These are phyloP conservation scores for Metschnikowia aberdeeniae DNA, from an alignment of 805 yeast genomes.

Conservation along the genomic window DNA sequence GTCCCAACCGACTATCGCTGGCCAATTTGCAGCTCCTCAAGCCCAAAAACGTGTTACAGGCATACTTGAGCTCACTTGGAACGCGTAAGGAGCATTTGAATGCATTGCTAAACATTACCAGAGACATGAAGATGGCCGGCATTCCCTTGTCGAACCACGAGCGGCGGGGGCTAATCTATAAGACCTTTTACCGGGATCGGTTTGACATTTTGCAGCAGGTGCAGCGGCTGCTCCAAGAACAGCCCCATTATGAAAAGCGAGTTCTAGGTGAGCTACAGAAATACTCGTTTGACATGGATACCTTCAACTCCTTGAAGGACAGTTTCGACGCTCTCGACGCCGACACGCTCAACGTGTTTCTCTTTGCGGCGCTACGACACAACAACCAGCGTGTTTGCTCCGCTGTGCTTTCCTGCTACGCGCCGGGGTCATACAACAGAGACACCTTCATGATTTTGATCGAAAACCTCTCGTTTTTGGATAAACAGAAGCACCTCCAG, in stretches of 20 bases:
- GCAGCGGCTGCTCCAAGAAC: not conserved
- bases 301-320: constrained; percentile 18
- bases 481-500: constrained; percentile 1
- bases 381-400: constrained; percentile 18
- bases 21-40: constrained; percentile 6
- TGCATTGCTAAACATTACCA: constrained; percentile 22
- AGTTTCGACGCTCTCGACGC: constrained; percentile 13
- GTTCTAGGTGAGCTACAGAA: not conserved
- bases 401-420: constrained; percentile 18
- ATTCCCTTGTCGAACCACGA: constrained; percentile 30
- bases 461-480: constrained; percentile 11
- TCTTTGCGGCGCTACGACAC: constrained; percentile 29
- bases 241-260: not conserved
- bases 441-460: constrained; percentile 14
- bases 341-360: constrained; percentile 24
- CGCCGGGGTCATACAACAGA: constrained; percentile 5
- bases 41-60: constrained; percentile 5
- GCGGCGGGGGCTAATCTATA: constrained; percentile 25
- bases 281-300: constrained; percentile 19
- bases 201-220: constrained; percentile 19
- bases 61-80: constrained; percentile 18
- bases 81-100: constrained; percentile 19
- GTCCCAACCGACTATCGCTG: constrained; percentile 22
- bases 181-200: constrained; percentile 31
- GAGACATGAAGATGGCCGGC: constrained; percentile 24